Conservation (phyloP, 1,284 basidiomycete genomes). For the Phenoliferia sp. region DNA sequence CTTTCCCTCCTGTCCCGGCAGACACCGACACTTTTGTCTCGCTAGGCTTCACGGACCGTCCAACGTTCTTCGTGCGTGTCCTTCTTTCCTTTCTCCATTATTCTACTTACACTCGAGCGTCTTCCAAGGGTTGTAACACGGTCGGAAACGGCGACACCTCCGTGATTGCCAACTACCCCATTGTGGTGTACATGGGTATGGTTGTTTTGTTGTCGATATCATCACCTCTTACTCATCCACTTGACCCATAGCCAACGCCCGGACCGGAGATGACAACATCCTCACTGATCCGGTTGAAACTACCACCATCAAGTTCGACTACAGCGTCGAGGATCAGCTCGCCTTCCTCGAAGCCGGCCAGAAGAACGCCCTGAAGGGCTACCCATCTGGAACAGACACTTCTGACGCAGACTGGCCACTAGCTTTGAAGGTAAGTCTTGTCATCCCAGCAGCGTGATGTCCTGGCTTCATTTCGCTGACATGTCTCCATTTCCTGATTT, state of each 20-base stretch:
- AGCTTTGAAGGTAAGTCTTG: not conserved
- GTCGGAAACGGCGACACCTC: constrained; percentile 43
- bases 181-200: constrained; percentile 34
- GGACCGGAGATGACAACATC: constrained; percentile 3
- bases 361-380: constrained; percentile 20
- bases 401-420: not conserved
- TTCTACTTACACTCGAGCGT: constrained; percentile 39
- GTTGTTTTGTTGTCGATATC: too few relatives aligned
- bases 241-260: constrained; percentile 34
- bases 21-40: constrained; percentile 54
- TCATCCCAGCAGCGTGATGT: not conserved
- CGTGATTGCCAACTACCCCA: constrained; percentile 14
- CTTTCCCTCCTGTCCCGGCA: constrained; percentile 59
- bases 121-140: constrained; percentile 33
- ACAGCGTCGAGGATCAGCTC: constrained; percentile 34
- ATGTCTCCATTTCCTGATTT: not conserved
- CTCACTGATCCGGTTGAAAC: constrained; percentile 37
- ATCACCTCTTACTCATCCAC: too few relatives aligned
- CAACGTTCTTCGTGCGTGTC: constrained; percentile 69
- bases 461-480: not conserved
- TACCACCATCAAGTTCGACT: constrained; percentile 44
- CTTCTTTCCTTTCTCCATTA: constrained; percentile 37
- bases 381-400: not conserved
- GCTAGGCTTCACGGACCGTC: constrained; percentile 62
- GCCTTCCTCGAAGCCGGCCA: constrained; percentile 30